A percentile compares a stretch with the other conserved stretches of the same genome.
Evolutionary conservation across 768 basidiomycete species (phyloP).

Genomic region (Mycena kentingensis): DNA sequence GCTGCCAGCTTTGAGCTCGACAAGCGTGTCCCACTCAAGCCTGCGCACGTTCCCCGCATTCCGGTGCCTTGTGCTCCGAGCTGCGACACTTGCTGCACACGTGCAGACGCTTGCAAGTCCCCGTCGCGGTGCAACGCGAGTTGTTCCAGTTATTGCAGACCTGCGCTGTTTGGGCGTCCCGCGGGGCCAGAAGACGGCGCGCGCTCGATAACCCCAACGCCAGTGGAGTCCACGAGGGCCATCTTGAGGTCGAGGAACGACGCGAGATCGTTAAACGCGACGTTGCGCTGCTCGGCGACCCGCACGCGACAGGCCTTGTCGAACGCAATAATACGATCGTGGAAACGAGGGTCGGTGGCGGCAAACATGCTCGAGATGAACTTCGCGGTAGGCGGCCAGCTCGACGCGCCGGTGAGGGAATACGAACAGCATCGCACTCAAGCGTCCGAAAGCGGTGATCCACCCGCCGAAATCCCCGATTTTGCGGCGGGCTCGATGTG

Average conservation of each 20-base stretch:
- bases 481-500: background rate
- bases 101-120: slow-evolving; percentile 4
- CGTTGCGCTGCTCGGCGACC: background rate
- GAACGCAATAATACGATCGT: slow-evolving; percentile 11
- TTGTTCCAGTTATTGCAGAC: slow-evolving; percentile 15
- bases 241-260: slow-evolving; percentile 13
- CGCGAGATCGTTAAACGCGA: slow-evolving; percentile 3
- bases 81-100: slow-evolving; percentile 4
- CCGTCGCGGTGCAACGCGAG: background rate
- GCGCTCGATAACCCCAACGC: slow-evolving; percentile 5
- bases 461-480: slow-evolving; percentile 9
- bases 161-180: background rate
- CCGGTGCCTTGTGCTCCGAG: slow-evolving; percentile 4
- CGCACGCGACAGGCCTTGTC: slow-evolving; percentile 11
- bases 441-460: slow-evolving; percentile 8
- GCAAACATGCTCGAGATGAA: slow-evolving; percentile 10
- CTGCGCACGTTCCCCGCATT: slow-evolving; percentile 1
- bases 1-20: slow-evolving; percentile 5
- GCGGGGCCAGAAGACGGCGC: background rate
- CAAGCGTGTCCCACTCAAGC: background rate
- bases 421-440: background rate
- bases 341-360: background rate
- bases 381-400: background rate
- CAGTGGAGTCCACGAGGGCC: slow-evolving; percentile 1
- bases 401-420: slow-evolving; percentile 9